Percentiles rank a stretch among this genome's conserved stretches.
phyloP scores from a whole-genome alignment of 352 stramenopile genomes.

The Achlya hypogyna region DNA sequence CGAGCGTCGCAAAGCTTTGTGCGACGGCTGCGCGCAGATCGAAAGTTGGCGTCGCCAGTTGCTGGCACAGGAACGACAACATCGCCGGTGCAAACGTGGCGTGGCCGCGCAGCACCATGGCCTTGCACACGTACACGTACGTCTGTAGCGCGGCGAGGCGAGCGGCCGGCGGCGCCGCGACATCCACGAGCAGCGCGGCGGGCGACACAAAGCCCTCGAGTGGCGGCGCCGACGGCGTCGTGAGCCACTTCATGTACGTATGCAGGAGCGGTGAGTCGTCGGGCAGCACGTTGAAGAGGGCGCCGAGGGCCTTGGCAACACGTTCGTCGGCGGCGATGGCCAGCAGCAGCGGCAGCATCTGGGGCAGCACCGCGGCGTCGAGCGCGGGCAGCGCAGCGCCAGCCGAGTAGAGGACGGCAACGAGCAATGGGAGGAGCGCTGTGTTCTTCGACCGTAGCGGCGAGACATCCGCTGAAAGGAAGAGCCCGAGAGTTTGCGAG shows the following conservation, averaged over 20 bases:
- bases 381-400: constrained; percentile 32
- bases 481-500: constrained; percentile 46
- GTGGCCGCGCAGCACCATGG: constrained; percentile 68
- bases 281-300: constrained; percentile 82
- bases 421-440: constrained; percentile 66
- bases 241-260: constrained; percentile 49
- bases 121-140: constrained; percentile 79
- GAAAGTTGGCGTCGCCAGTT: constrained; percentile 32
- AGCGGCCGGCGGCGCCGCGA: constrained; percentile 6
- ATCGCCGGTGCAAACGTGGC: constrained; percentile 54
- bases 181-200: no score
- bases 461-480: constrained; percentile 40
- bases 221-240: no score
- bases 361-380: constrained; percentile 31
- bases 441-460: not conserved
- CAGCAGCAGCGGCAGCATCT: constrained; percentile 66
- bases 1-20: constrained; percentile 69
- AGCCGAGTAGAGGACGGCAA: constrained; percentile 68
- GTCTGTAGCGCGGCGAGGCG: constrained; percentile 66
- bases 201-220: no score
- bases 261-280: constrained; percentile 62
- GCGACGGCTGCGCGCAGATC: constrained; percentile 60
- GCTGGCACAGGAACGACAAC: constrained; percentile 59
- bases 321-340: constrained; percentile 34
- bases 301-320: constrained; percentile 60